Evolutionary conservation across 2,329 filamentous ascomycete species (phyloP).

Genomic region (Ophiostoma perfectum): DNA sequence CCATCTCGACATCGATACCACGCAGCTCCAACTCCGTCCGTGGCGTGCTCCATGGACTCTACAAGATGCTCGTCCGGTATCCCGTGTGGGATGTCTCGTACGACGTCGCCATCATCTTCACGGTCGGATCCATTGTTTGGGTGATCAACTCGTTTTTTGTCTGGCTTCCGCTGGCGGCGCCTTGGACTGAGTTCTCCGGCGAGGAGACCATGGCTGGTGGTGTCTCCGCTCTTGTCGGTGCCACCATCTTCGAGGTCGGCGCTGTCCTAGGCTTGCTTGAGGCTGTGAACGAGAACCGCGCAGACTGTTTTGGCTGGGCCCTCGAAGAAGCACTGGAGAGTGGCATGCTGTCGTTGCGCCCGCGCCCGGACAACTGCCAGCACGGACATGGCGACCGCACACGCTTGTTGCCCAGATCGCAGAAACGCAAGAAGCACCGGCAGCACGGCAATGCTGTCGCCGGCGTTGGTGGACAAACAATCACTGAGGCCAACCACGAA

Average conservation of each 20-base stretch:
- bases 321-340: slow-evolving; percentile 46
- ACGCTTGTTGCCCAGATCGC: not conserved
- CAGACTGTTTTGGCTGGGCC: slow-evolving; percentile 65
- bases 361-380: not conserved
- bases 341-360: slow-evolving; percentile 21
- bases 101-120: slow-evolving; percentile 39
- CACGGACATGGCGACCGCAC: not conserved
- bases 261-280: slow-evolving; percentile 60
- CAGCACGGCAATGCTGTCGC: too few species aligned
- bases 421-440: too few species aligned
- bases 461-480: not conserved
- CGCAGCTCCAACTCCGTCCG: slow-evolving; percentile 28
- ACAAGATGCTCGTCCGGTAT: slow-evolving; percentile 36
- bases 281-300: slow-evolving; percentile 61
- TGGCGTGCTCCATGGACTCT: slow-evolving; percentile 26
- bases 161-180: slow-evolving; percentile 53
- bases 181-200: slow-evolving; percentile 47
- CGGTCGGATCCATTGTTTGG: slow-evolving; percentile 46
- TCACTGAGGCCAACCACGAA: not conserved
- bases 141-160: slow-evolving; percentile 59
- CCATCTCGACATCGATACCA: not conserved
- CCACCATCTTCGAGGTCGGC: slow-evolving; percentile 61
- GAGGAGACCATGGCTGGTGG: slow-evolving; percentile 53
- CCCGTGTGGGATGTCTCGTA: slow-evolving; percentile 42
- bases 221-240: slow-evolving; percentile 60